Evolutionary conservation across 192 early-diverging fungal species (phyloP).

Genomic region (Martensiomyces pterosporus): DNA sequence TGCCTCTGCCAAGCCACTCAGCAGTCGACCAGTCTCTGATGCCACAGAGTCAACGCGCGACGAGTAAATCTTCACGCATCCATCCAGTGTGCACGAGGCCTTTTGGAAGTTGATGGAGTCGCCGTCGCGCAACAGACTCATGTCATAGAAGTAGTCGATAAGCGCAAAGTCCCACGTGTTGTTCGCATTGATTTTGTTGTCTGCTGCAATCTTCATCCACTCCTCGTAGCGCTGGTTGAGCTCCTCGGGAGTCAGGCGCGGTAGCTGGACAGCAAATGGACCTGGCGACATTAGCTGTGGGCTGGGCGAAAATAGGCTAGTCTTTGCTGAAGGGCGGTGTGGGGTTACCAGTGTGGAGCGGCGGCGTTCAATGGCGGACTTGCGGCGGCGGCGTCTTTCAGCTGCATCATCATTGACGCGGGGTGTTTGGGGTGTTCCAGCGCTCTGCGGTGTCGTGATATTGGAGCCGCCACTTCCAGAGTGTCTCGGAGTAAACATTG

Average conservation of each 20-base stretch:
- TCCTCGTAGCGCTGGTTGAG: conserved; percentile 75
- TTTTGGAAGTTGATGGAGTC: conserved; percentile 98
- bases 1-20: conserved; percentile 80
- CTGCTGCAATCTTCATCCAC: conserved; percentile 96
- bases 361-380: conserved; percentile 47
- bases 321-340: conserved; percentile 25
- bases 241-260: conserved; percentile 51
- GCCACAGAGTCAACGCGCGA: conserved; percentile 97
- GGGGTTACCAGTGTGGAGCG: conserved; percentile 45
- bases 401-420: conserved; percentile 52
- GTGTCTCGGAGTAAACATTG: conserved; percentile 27
- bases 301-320: conserved; percentile 30
- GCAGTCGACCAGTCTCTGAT: conserved; percentile 82
- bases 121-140: conserved; percentile 89
- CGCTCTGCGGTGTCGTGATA: conserved; percentile 32
- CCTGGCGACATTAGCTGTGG: conserved; percentile 35
- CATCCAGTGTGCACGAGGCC: conserved; percentile 94
- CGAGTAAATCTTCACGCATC: conserved; percentile 95
- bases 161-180: conserved; percentile 97
- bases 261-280: conserved; percentile 46
- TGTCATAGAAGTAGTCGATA: conserved; percentile 98
- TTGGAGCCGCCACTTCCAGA: conserved; percentile 14
- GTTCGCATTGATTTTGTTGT: conserved; percentile 90
- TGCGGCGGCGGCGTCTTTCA: conserved; percentile 49
- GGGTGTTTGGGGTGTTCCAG: conserved; percentile 27